Percentiles rank a stretch among this genome's conserved stretches.
These are phyloP conservation scores for Coprinopsis sp. DNA, from an alignment of 768 basidiomycete genomes.

Conservation along the genomic window DNA sequence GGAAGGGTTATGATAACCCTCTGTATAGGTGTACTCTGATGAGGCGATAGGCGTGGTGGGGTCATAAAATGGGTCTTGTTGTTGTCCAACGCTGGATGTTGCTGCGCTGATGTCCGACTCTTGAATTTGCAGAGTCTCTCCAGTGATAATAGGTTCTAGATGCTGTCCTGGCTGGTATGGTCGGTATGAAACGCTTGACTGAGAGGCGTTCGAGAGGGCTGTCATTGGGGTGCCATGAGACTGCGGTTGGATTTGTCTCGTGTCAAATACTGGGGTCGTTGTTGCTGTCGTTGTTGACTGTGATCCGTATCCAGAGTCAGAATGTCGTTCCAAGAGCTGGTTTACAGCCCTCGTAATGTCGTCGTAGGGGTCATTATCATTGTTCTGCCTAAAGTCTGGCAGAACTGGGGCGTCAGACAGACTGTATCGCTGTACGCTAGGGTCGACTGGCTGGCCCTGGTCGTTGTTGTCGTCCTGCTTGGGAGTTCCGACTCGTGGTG, in stretches of 20 bases:
- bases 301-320: conserved; percentile 2
- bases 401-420: conserved; percentile 25
- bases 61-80: conserved; percentile 26
- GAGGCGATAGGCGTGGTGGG: conserved; percentile 20
- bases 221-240: conserved; percentile 13
- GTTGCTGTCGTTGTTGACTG: conserved; percentile 1
- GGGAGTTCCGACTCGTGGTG: conserved; percentile 19
- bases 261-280: conserved; percentile 9
- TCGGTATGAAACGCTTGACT: conserved; percentile 20
- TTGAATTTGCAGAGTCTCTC: conserved; percentile 57
- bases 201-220: neutral
- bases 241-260: conserved; percentile 14
- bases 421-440: conserved; percentile 27
- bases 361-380: conserved; percentile 9
- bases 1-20: conserved; percentile 31
- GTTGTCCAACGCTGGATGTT: conserved; percentile 6
- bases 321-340: conserved; percentile 15
- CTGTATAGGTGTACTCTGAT: conserved; percentile 33
- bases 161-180: conserved; percentile 61
- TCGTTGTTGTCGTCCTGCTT: conserved; percentile 15
- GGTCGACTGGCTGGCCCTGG: conserved; percentile 18
- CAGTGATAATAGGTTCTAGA: conserved; percentile 58
- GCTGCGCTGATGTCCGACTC: conserved; percentile 14
- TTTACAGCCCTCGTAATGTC: conserved; percentile 18
- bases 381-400: conserved; percentile 7